Evolutionary conservation across 495 filamentous ascomycete genomes (phyloP), one percentile per base, ranked within the genome.

Genomic region (Barbatosphaeria neglecta): DNA sequence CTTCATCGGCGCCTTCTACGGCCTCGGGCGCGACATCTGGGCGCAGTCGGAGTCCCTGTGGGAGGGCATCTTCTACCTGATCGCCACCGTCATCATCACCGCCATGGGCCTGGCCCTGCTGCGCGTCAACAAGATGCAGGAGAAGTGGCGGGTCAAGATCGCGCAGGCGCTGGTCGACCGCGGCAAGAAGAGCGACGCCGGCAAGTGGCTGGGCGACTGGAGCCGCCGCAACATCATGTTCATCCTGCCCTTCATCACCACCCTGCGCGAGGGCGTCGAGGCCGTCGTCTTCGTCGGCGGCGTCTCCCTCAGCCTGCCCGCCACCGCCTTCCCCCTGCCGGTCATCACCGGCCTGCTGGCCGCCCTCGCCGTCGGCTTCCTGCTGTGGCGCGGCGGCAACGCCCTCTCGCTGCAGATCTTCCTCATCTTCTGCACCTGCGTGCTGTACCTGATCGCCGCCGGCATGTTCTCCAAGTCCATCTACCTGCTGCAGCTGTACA

Each of bases 251-350:
- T 83, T 86, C 56, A 69, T 86, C 53, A 87, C 83, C 1, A 76
- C 81, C 6, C 61, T 87, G 5, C 68, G 83, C 19, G 83, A 87
- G 55, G 83, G 83, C 9, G 57, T 86, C 2, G 83, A 87, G 47
- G 79, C 77, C 3, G 76, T 84, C 16, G 67, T 84, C n/a, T 87
- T 82, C 56, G 74, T 87, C 16, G 82, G 79, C 9, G 83, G 83
- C 23, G 82, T 86, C 20, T 69, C 77, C 15, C 57, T 86, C 6
- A 68, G 72, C 13, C 57, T 76, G 23, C 81, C 82, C 1, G 82
- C 81, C 1, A 67, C 67, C 9, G 67, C 83, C 2, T 82, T 86
- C 49, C 82, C 82, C 5, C 53, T 87, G 15, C 68, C 82, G 4
- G 79, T 81, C 9, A 47, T 84, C 13, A 69, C 62, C 22, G 83